Evolutionary conservation across 2,329 filamentous ascomycete species (phyloP).

Genomic region (Aureobasidium lini): DNA sequence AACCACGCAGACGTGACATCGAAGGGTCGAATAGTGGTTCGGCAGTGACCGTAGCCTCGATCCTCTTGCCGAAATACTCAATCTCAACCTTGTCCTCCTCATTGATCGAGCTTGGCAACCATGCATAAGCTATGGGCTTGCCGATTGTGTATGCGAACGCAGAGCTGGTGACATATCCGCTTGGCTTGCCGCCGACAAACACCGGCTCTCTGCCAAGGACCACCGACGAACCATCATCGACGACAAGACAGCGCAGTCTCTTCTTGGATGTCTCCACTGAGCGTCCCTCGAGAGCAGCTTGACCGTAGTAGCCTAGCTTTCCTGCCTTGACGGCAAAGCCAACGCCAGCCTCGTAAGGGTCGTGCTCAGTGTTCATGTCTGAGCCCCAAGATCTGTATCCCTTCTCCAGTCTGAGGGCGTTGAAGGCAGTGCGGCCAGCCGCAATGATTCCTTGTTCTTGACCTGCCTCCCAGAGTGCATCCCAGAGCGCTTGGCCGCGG

Average conservation of each 20-base stretch:
- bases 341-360: conserved; percentile 53
- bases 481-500: conserved; percentile 52
- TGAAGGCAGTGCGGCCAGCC: conserved; percentile 52
- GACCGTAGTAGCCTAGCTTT: conserved; percentile 47
- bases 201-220: conserved; percentile 58
- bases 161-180: conserved; percentile 54
- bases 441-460: conserved; percentile 49
- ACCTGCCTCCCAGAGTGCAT: conserved; percentile 49
- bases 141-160: conserved; percentile 54
- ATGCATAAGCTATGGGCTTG: conserved; percentile 54
- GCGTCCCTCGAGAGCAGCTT: conserved; percentile 39
- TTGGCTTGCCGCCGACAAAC: conserved; percentile 38
- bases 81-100: conserved; percentile 50
- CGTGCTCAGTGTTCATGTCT: conserved; percentile 55
- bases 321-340: conserved; percentile 41
- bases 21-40: conserved; percentile 37
- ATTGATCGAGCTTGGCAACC: conserved; percentile 41
- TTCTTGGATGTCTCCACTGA: conserved; percentile 30
- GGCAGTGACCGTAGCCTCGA: conserved; percentile 46
- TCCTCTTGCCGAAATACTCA: conserved; percentile 52
- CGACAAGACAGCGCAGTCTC: conserved; percentile 43
- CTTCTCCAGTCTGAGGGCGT: conserved; percentile 52
- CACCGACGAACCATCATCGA: conserved; percentile 51
- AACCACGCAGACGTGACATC: conserved; percentile 12
- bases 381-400: conserved; percentile 51